Percentiles rank a stretch among this genome's conserved stretches.
phyloP scores from a whole-genome alignment of 2,329 filamentous ascomycete genomes.

The Fusarium sp. region DNA sequence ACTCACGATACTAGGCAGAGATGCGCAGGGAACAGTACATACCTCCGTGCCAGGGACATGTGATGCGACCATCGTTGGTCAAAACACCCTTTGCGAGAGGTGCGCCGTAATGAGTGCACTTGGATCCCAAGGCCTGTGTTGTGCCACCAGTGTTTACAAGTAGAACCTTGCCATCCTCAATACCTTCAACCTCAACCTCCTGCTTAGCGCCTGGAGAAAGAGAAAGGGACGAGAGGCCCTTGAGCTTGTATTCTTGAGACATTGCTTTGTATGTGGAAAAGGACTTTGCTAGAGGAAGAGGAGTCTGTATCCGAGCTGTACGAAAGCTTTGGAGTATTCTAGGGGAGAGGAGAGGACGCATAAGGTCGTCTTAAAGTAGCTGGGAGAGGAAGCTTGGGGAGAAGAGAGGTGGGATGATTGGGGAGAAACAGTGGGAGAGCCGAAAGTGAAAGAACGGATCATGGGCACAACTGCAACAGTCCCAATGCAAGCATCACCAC shows the following conservation, averaged over 20 bases:
- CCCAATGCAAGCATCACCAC: conserved; percentile 30
- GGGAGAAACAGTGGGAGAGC: conserved; percentile 11
- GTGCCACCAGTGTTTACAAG: conserved; percentile 82
- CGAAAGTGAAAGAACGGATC: conserved; percentile 19
- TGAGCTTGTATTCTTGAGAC: conserved; percentile 75
- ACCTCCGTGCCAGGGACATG: conserved; percentile 98
- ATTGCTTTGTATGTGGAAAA: conserved; percentile 55
- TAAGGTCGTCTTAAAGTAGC: conserved; percentile 25
- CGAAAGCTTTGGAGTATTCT: conserved; percentile 31
- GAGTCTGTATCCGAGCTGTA: conserved; percentile 18
- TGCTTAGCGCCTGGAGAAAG: conserved; percentile 85
- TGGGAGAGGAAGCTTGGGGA: neutral
- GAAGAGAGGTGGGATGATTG: conserved; percentile 11
- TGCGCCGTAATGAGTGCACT: conserved; percentile 92
- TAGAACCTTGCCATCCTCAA: conserved; percentile 87
- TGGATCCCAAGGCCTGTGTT: conserved; percentile 82
- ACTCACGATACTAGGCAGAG: neutral
- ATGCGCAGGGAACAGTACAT: conserved; percentile 44
- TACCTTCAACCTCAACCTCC: conserved; percentile 89
- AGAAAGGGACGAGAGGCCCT: conserved; percentile 78
- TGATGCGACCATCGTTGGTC: conserved; percentile 82
- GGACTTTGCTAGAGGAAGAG: conserved; percentile 14
- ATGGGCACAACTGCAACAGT: conserved; percentile 21
- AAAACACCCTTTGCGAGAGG: conserved; percentile 88
- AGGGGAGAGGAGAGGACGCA: conserved; percentile 20